Evolutionary conservation across 2,329 filamentous ascomycete species (phyloP), one percentile per base, ranked within the genome.

Genomic region (Paraphoma sp.): DNA sequence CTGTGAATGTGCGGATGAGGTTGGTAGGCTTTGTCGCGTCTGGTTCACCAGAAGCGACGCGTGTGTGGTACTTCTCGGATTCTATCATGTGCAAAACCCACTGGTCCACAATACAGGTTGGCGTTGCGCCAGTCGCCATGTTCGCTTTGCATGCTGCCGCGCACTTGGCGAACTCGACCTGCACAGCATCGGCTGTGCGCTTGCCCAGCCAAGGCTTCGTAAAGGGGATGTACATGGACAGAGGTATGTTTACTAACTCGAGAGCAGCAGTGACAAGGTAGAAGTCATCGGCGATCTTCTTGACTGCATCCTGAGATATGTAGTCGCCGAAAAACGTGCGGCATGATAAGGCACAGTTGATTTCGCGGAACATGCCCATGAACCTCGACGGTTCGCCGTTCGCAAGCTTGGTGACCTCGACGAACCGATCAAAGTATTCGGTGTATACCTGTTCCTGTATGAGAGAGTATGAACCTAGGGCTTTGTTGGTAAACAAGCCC

Each of bases 161-260:
- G 74, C 93, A 97, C 79, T 92, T 93, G 75, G 89, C 80, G 72
- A 98, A 97, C 75, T 96, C 93, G 46, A 83, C 84, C 65, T 97
- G 83, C 33, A 96, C 92, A 87, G 96, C 92, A 72, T 96, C 91
- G 54, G 93, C 88, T 29, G 93, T 92, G 81, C 93, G 94, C 85
- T 97, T 96, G 66, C 94, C 94, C 73, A 96, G 95, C 92, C 92
- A 98, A 2, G 92, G 92, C 82, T 92, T 93, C 72, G 93, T 97
- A 83, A 86, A 97, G 36, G 93, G 93, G 33, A 98, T 79, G 75
- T 97, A 97, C 79, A 98, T 89, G 6, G 54, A 53, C 2, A 53
- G 31, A 54, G 94, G 94, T 83, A 98, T 97, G 82, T 97, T 98
- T 82, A 98, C 94, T 45, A 97, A 85, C 78, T 98, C 94, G 66